A percentile compares a stretch with the other conserved stretches of the same genome.
Conservation (phyloP, 2,329 filamentous ascomycete species). For the Teratosphaeria pseudoeucalypti region DNA sequence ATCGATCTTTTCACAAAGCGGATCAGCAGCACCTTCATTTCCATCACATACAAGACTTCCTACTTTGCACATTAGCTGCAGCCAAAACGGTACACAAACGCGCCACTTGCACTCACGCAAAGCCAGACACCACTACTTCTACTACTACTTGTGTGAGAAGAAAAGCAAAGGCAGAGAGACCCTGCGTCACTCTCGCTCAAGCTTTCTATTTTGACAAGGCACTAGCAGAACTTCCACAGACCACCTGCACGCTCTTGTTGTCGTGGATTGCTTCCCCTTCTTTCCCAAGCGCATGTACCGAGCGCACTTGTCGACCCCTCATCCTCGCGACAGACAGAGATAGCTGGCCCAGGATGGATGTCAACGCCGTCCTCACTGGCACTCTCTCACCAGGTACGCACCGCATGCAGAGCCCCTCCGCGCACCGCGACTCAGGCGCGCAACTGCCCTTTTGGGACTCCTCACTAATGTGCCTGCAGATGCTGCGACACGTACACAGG, state of each 20-base stretch:
- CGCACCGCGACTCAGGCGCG: not conserved
- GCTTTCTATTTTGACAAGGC: not conserved
- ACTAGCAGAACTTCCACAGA: not conserved
- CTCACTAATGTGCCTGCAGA: constrained; percentile 46
- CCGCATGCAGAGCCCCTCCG: constrained; percentile 25
- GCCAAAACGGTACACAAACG: not conserved
- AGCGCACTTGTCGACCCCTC: not conserved
- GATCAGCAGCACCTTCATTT: not conserved
- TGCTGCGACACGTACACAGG: constrained; percentile 76
- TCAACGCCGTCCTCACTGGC: constrained; percentile 94
- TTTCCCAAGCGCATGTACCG: not conserved
- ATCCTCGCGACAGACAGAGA: not conserved
- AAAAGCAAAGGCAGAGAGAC: not conserved
- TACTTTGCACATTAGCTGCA: not conserved
- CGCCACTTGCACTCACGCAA: not conserved
- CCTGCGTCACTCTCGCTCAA: not conserved
- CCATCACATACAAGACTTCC: not conserved
- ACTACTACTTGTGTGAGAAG: not conserved
- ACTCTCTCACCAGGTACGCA: constrained; percentile 79
- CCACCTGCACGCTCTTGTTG: not conserved
- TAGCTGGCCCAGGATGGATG: constrained; percentile 63
- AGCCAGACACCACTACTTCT: not conserved
- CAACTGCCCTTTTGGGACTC: constrained; percentile 2
- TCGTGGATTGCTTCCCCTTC: not conserved
- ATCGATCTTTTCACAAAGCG: not conserved